Base-by-base conservation (phyloP, 176 grass and related monocot species). In the Oryza longistaminata region DNA sequence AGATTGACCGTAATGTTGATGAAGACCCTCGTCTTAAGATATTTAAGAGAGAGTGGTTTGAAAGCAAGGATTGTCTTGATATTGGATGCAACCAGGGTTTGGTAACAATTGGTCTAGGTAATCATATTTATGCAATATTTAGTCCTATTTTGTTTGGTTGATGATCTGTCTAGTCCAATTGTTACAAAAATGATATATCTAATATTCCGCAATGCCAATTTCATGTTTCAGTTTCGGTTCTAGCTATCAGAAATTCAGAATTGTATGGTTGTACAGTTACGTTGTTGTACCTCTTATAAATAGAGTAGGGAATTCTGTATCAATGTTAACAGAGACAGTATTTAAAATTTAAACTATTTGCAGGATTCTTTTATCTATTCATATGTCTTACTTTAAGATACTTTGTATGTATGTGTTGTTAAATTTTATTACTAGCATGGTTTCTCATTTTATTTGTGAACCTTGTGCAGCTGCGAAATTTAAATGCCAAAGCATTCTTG, bases 81-180 rank as follows among this genome's bases (percentile, higher is more conserved):
- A 94, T 99, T 87, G 96, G 96, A 44, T 99, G 93, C 84, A 99
- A 99, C 50, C 93, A 96, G 81, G 96, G 96, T 60, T 83, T 96
- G 64, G 88, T 99, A 69, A 94, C 93, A 4, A 94, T 99, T 65
- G 82, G 62, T 71, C 80, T 99, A 86, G 96, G 93, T 99, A 96
- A 83, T 46, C 11, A 67, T 68, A 34, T 44, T 0, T 64, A 25
- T 70, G 64, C 70, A 76, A 11, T 66, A 29, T 31, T 72, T 74
- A 64, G 35, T 83, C 68, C 40, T 73, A 44, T 58, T 71, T 77
- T 82, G 6, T 88, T 75, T 62, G 7, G 71, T 65, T 42, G 27
- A 77, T 77, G 49, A 34, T 66, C 44, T 43, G 27, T 72, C 52
- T 4, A 4, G 29, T 10, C 0, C 58, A 10, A 24, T 62, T 62